Evolutionary conservation across 2,329 filamentous ascomycete species (phyloP).

Genomic region (Monilinia fructicola): DNA sequence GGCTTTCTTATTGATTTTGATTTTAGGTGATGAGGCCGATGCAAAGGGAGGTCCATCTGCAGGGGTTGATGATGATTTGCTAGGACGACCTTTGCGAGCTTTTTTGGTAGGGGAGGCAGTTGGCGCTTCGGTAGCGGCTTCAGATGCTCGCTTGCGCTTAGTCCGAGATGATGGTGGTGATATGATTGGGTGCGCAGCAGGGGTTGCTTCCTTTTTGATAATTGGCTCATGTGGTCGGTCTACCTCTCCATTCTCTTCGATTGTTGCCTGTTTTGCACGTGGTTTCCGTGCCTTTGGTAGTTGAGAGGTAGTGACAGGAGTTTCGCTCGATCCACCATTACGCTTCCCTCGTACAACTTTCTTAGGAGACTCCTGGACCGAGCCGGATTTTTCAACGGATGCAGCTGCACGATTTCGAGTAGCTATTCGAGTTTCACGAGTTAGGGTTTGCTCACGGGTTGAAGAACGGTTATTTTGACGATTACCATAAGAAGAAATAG

Average conservation of each 20-base stretch:
- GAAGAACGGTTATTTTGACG: slow-evolving; percentile 25
- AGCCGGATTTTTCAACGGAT: slow-evolving; percentile 2
- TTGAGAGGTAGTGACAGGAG: slow-evolving; percentile 4
- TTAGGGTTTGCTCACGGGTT: slow-evolving; percentile 26
- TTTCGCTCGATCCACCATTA: slow-evolving; percentile 23
- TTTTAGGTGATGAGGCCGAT: slow-evolving; percentile 6
- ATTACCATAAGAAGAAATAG: slow-evolving; percentile 26
- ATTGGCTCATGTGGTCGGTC: slow-evolving; percentile 9
- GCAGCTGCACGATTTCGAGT: slow-evolving; percentile 8
- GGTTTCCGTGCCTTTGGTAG: slow-evolving; percentile 25
- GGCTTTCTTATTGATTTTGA: slow-evolving; percentile 15
- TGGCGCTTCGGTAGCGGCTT: slow-evolving; percentile 15
- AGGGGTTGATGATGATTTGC: slow-evolving; percentile 9
- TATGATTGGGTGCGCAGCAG: not conserved
- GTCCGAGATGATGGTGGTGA: slow-evolving; percentile 20
- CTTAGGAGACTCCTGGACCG: slow-evolving; percentile 12
- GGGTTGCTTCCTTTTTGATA: slow-evolving; percentile 21
- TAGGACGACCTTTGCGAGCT: slow-evolving; percentile 19
- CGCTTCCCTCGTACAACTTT: slow-evolving; percentile 23
- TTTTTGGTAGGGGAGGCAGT: slow-evolving; percentile 20
- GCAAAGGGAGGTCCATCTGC: slow-evolving; percentile 10
- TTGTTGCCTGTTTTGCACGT: slow-evolving; percentile 11
- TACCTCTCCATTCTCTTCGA: slow-evolving; percentile 10
- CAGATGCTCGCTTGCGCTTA: slow-evolving; percentile 24
- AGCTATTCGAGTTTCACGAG: slow-evolving; percentile 23